These are phyloP conservation scores for Excoecaria agallocha DNA, from an alignment of 345 rosid species.

Conservation along the genomic window DNA sequence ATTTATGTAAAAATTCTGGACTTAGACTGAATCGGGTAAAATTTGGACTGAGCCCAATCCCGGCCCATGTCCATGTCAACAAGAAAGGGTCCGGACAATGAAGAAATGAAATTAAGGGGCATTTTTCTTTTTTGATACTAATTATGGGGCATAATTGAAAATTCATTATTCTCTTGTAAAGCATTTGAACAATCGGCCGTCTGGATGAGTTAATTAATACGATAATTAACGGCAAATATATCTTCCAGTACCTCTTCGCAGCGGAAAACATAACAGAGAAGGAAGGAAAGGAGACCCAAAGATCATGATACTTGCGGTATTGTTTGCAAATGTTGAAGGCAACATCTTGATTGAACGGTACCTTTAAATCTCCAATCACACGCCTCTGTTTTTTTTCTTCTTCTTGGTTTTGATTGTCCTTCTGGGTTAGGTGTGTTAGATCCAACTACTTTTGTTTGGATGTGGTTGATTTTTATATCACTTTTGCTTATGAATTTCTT, in stretches of 20 bases:
- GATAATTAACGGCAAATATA: not conserved
- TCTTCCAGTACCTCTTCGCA: not conserved
- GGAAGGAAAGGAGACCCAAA: not conserved
- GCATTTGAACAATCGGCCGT: not conserved
- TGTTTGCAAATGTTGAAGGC: constrained; percentile 32
- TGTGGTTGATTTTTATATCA: not conserved
- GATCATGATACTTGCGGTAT: constrained; percentile 27
- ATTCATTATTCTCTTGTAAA: not conserved
- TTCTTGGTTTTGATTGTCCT: not conserved
- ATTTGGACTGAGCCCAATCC: no score
- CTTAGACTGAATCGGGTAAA: no score
- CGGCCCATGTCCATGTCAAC: no score
- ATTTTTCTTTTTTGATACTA: no score
- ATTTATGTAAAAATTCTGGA: no score
- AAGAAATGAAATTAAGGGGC: not conserved
- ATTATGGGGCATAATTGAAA: constrained; percentile 3
- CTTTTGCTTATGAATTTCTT: not conserved
- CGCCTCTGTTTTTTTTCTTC: not conserved
- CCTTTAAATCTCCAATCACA: not conserved
- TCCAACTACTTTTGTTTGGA: not conserved
- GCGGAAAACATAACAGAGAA: no score
- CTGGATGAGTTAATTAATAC: not conserved
- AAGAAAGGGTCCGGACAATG: not conserved
- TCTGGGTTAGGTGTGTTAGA: not conserved
- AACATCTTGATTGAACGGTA: constrained; percentile 36